These are phyloP conservation scores for Pelargonium citronellum DNA, from an alignment of 441 rosid genomes.

Conservation along the genomic window DNA sequence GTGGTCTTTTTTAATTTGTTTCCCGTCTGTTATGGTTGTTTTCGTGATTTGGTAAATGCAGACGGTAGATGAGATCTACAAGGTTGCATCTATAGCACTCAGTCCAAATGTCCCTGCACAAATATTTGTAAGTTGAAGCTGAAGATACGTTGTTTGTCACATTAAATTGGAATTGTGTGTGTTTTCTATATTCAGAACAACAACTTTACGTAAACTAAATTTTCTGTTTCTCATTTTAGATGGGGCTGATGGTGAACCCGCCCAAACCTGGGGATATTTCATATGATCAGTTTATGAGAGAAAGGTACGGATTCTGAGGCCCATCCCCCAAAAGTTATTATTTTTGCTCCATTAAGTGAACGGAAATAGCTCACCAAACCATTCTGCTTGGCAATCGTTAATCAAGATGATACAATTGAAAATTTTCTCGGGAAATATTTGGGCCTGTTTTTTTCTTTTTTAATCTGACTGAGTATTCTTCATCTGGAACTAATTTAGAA, in stretches of 20 bases:
- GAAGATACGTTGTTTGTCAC: slow-evolving; percentile 4
- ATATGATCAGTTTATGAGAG: slow-evolving; percentile 62
- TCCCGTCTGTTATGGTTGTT: slow-evolving; percentile 4
- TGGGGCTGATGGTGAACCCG: slow-evolving; percentile 96
- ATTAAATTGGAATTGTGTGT: slow-evolving; percentile 10
- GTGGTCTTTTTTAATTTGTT: too few species aligned
- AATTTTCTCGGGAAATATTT: too few species aligned
- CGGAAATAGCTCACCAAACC: not conserved
- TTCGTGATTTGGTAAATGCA: slow-evolving; percentile 28
- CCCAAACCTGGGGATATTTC: slow-evolving; percentile 90
- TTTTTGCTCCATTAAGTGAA: not conserved
- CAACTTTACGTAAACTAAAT: not conserved
- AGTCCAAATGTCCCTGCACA: slow-evolving; percentile 97
- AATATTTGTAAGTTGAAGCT: slow-evolving; percentile 68
- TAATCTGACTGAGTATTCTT: not conserved
- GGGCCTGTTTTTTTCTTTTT: too few species aligned
- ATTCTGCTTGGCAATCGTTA: slow-evolving; percentile 7
- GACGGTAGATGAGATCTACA: slow-evolving; percentile 92
- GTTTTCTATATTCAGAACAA: not conserved
- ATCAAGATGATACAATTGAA: too few species aligned
- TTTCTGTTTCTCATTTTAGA: slow-evolving; percentile 35
- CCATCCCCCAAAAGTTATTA: slow-evolving; percentile 4
- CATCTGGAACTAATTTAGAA: not conserved
- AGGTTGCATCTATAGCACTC: slow-evolving; percentile 73
- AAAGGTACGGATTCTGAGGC: slow-evolving; percentile 49